Evolutionary conservation across 148 eudicot species (phyloP).

Genomic region (Heliamphora exappendiculata): DNA sequence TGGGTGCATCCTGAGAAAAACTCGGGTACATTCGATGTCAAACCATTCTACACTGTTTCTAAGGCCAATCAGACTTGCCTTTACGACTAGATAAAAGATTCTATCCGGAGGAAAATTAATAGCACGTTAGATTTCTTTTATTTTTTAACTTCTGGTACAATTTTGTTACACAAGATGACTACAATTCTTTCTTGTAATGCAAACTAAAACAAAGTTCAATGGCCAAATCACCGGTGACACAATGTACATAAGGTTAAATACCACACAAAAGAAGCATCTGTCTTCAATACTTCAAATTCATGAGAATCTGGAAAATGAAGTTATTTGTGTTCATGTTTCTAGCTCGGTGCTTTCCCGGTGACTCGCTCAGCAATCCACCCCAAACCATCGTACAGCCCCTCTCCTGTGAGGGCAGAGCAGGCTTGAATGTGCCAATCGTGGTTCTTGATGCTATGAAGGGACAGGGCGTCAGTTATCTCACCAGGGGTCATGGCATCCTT

Average conservation of each 20-base stretch:
- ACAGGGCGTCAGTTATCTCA: conserved; percentile 90
- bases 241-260: background rate
- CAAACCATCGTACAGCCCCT: conserved; percentile 87
- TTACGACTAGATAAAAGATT: no score
- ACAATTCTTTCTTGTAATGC: no score
- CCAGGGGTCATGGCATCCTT: conserved; percentile 93
- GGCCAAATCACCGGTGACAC: background rate
- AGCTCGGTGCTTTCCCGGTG: conserved; percentile 74
- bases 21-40: no score
- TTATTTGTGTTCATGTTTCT: background rate
- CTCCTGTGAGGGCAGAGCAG: conserved; percentile 86
- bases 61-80: no score
- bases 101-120: no score
- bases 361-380: conserved; percentile 95
- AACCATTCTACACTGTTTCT: no score
- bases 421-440: conserved; percentile 99
- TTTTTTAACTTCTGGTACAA: no score
- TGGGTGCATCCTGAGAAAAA: no score
- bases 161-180: no score
- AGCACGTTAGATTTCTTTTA: no score
- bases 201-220: no score
- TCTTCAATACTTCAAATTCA: background rate
- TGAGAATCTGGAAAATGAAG: background rate
- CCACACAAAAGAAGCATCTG: background rate
- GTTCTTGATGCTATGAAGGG: conserved; percentile 87